Evolutionary conservation across 2,329 filamentous ascomycete genomes (phyloP), one percentile per base, ranked within the genome.

Genomic region (Alternaria angustiovoidea): DNA sequence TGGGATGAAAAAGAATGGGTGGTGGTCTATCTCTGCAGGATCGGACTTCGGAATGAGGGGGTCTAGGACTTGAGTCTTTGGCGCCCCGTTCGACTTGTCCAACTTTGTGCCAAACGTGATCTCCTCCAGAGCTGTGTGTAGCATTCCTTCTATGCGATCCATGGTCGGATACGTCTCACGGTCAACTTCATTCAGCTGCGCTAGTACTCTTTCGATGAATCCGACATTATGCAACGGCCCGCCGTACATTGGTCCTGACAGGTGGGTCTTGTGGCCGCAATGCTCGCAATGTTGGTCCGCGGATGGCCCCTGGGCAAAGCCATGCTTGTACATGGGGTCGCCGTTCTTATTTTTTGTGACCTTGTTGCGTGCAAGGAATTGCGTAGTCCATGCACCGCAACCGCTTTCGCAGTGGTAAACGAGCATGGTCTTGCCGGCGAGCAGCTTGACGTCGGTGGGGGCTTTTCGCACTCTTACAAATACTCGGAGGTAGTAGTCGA

Each of bases 181-280:
- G 48, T 93, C 87, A 1, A 88, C 86, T 4, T 83, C 80, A 1
- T 92, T 88, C 8, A 97, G 84, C 58, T 90, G 86, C 43, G 88
- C 86, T 16, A 99, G 84, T 24, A 99, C 88, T 57, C 87, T 87
- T 72, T 91, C 86, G 62, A 99, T 88, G 73, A 97, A 99, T 2
- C 88, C 87, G 7, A 88, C 85, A 44, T 93, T 93, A 79, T 99
- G 95, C 8, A 99, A 82, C 20, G 91, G 91, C 1, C 95, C 95
- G 34, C 88, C 94, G 81, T 94, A 99, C 94, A 99, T 98, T 0
- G 95, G 95, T 2, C 95, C 95, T 5, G 89, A 91, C 14, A 98
- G 78, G 78, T 98, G 95, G 80, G 90, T 96, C 75, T 91, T 94
- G 73, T 86, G 88, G 8, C 90, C 91, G 75, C 95, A 99, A 76